These are phyloP conservation scores for Tubosaeta sp. DNA, from an alignment of 768 basidiomycete genomes.

Conservation along the genomic window DNA sequence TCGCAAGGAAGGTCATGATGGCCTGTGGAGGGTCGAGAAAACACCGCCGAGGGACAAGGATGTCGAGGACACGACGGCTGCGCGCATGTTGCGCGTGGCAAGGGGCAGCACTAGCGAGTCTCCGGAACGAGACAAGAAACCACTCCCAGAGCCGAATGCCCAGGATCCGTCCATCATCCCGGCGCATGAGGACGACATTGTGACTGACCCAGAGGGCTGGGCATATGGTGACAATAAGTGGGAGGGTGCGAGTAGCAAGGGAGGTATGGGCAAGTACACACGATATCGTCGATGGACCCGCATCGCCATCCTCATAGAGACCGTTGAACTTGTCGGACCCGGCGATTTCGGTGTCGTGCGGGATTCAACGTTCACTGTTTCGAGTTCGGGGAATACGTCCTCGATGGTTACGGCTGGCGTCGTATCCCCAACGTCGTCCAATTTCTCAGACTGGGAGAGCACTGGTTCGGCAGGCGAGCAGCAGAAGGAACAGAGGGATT, in stretches of 20 bases:
- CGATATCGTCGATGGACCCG: slow-evolving; percentile 84
- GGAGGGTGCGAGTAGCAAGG: slow-evolving; percentile 71
- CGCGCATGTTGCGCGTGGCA: slow-evolving; percentile 53
- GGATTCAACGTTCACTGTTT: slow-evolving; percentile 20
- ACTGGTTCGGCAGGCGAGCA: slow-evolving; percentile 22
- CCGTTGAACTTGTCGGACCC: slow-evolving; percentile 50
- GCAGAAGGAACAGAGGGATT: slow-evolving; percentile 17
- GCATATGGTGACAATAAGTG: slow-evolving; percentile 95
- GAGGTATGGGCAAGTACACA: slow-evolving; percentile 91
- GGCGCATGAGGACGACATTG: slow-evolving; percentile 44
- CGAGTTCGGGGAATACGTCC: slow-evolving; percentile 12
- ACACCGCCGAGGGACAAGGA: slow-evolving; percentile 47
- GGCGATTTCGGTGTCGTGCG: slow-evolving; percentile 30
- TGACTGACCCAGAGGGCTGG: slow-evolving; percentile 88
- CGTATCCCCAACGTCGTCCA: slow-evolving; percentile 28
- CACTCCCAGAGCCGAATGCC: slow-evolving; percentile 20
- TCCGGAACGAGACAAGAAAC: slow-evolving; percentile 21
- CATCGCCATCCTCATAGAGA: slow-evolving; percentile 73
- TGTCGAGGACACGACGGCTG: slow-evolving; percentile 40
- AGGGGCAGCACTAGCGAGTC: slow-evolving; percentile 28
- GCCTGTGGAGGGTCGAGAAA: slow-evolving; percentile 53
- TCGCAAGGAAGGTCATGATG: slow-evolving; percentile 47
- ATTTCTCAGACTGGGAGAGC: slow-evolving; percentile 29
- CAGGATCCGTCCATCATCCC: slow-evolving; percentile 29
- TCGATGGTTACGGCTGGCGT: slow-evolving; percentile 24